Percentiles rank a stretch among this genome's conserved stretches.
Conservation (phyloP, 495 filamentous ascomycete species). For the Sporormia fimetaria region DNA sequence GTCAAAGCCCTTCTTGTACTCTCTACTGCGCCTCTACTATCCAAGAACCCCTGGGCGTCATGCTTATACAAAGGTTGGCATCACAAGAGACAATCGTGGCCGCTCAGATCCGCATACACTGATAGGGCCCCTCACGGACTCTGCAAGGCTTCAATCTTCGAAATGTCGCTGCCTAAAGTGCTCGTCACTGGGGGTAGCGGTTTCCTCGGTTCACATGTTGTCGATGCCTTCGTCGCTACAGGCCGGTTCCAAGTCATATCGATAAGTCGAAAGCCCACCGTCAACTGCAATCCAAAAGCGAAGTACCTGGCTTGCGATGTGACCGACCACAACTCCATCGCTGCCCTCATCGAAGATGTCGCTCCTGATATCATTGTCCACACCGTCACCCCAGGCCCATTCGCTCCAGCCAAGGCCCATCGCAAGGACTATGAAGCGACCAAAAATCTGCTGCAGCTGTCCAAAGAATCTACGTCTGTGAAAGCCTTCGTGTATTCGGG, state of each 20-base stretch:
- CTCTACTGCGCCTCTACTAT: too few relatives aligned
- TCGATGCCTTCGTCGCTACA: constrained; percentile 2
- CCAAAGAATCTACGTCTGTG: neutral
- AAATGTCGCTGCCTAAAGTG: too few relatives aligned
- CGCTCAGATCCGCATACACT: too few relatives aligned
- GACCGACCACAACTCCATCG: neutral
- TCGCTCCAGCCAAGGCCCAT: neutral
- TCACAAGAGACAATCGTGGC: too few relatives aligned
- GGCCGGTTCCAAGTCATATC: neutral
- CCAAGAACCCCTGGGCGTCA: too few relatives aligned
- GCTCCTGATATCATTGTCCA: constrained; percentile 5
- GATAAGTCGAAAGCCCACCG: neutral
- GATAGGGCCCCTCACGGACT: too few relatives aligned
- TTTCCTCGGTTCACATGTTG: constrained; percentile 4
- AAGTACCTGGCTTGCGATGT: constrained; percentile 6
- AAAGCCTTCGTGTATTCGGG: constrained; percentile 3
- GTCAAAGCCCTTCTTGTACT: too few relatives aligned
- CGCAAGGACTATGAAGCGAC: constrained; percentile 1
- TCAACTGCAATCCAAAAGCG: neutral
- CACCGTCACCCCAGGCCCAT: constrained; percentile 5
- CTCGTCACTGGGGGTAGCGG: constrained; percentile 8
- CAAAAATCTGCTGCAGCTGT: constrained; percentile 5
- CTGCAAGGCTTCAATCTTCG: too few relatives aligned
- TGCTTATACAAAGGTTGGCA: too few relatives aligned
- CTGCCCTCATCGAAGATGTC: neutral